Percentiles rank a stretch among this genome's conserved stretches.
phyloP scores from a whole-genome alignment of 208 protist species.

The Phytomonas sp. region DNA sequence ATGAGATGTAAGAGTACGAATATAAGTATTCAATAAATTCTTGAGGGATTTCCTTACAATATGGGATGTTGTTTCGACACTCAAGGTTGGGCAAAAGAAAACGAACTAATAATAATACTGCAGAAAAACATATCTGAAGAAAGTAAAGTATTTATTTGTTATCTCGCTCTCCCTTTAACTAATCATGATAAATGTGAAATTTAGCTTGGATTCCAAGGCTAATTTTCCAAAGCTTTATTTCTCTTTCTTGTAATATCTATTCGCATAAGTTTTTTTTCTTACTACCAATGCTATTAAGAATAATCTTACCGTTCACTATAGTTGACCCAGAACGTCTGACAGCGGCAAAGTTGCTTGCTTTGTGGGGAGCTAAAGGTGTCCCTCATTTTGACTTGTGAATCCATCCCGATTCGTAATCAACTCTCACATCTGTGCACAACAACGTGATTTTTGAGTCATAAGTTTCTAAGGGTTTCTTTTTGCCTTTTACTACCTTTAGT shows the following conservation, averaged over 20 bases:
- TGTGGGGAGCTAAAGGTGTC: background rate
- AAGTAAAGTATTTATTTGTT: slow-evolving; percentile 2
- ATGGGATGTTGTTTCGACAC: background rate
- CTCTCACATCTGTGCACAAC: background rate
- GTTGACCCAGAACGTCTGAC: background rate
- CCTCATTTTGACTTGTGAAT: background rate
- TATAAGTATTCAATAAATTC: background rate
- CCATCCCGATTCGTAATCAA: background rate
- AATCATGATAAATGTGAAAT: slow-evolving; percentile 14
- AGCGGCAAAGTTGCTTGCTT: background rate
- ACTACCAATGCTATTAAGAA: slow-evolving; percentile 1
- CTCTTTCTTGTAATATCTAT: background rate
- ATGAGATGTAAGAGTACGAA: background rate
- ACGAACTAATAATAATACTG: background rate
- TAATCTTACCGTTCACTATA: background rate
- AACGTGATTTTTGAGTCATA: background rate
- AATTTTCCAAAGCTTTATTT: slow-evolving; percentile 7
- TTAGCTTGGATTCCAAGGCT: slow-evolving; percentile 3
- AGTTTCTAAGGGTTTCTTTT: background rate
- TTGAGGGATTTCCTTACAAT: background rate
- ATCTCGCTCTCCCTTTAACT: slow-evolving; percentile 15
- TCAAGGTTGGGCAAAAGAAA: background rate
- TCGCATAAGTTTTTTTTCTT: slow-evolving; percentile 15
- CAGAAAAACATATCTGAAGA: background rate
- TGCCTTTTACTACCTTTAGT: background rate